Percentiles rank a stretch among this genome's conserved stretches.
Conservation (phyloP, 495 filamentous ascomycete genomes). For the Monascus purpureus region DNA sequence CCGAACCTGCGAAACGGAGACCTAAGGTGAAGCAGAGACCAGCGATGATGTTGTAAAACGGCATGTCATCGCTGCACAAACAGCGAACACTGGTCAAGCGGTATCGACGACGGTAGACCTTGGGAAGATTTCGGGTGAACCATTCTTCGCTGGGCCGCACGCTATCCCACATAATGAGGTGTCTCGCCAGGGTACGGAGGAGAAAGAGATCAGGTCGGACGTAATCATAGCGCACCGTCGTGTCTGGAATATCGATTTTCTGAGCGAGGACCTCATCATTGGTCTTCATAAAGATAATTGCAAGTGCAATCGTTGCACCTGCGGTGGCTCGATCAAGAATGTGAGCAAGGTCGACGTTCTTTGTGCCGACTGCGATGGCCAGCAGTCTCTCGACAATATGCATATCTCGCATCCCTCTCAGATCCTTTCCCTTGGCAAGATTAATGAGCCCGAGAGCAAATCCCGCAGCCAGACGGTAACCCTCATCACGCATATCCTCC, state of each 20-base stretch:
- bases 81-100: conserved; percentile 36
- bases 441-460: conserved; percentile 94
- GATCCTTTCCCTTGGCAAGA: conserved; percentile 73
- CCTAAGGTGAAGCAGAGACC: conserved; percentile 79
- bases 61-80: conserved; percentile 64
- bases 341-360: conserved; percentile 78
- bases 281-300: conserved; percentile 97
- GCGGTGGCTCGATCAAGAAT: conserved; percentile 85
- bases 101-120: conserved; percentile 43
- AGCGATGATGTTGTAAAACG: conserved; percentile 83
- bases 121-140: conserved; percentile 60
- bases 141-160: conserved; percentile 58
- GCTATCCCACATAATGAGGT: conserved; percentile 85
- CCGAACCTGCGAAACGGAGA: conserved; percentile 79
- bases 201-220: conserved; percentile 87
- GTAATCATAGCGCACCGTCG: conserved; percentile 82
- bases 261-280: conserved; percentile 76
- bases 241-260: conserved; percentile 88
- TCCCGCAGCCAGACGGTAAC: conserved; percentile 85
- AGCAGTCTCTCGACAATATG: conserved; percentile 77
- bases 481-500: conserved; percentile 76
- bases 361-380: conserved; percentile 68
- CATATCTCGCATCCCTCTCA: conserved; percentile 90
- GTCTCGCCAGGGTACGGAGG: conserved; percentile 75
- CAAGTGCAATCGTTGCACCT: conserved; percentile 74